Evolutionary conservation across 2,329 filamentous ascomycete species (phyloP).

Genomic region (Trichoderma sp.): DNA sequence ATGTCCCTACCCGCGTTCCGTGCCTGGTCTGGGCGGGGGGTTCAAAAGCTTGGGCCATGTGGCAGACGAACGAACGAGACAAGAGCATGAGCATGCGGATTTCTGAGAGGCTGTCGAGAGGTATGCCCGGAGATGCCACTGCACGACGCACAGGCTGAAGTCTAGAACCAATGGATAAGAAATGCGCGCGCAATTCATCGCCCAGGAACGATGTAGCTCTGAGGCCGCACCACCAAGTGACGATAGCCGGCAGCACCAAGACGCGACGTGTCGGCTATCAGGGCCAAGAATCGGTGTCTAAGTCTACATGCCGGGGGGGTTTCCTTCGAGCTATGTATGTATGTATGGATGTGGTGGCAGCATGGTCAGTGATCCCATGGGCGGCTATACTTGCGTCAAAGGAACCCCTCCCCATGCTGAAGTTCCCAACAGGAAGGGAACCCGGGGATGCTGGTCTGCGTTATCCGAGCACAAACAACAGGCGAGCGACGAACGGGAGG

Average conservation of each 20-base stretch:
- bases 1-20: conserved; percentile 14
- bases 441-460: not conserved
- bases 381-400: conserved; percentile 4
- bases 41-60: conserved; percentile 12
- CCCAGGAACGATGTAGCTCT: not conserved
- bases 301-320: conserved; percentile 12
- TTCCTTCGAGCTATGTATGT: not conserved
- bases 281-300: conserved; percentile 4
- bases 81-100: not conserved
- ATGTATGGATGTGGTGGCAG: no score
- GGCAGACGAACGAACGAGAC: not conserved
- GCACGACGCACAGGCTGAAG: not conserved
- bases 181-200: not conserved
- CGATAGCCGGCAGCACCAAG: not conserved
- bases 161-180: not conserved
- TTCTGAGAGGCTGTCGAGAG: not conserved
- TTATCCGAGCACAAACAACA: not conserved
- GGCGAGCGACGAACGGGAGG: not conserved
- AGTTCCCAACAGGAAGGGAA: not conserved
- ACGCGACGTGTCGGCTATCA: not conserved
- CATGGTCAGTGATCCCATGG: not conserved
- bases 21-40: not conserved
- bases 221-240: not conserved
- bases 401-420: not conserved
- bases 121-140: conserved; percentile 1